These are phyloP conservation scores for Periconia sp. DNA, from an alignment of 2,329 filamentous ascomycete genomes.

Conservation along the genomic window DNA sequence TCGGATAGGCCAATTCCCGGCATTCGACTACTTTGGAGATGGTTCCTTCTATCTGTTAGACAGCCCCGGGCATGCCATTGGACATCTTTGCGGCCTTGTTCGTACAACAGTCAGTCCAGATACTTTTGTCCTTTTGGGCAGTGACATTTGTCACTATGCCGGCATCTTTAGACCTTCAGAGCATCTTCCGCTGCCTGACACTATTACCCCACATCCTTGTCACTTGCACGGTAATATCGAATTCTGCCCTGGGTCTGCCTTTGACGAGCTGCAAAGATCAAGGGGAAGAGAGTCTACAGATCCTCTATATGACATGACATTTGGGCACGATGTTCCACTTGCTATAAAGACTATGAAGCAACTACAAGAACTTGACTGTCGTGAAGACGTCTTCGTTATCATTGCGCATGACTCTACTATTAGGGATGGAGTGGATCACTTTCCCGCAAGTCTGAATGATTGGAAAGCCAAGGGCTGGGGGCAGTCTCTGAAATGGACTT, in stretches of 20 bases:
- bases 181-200: conserved; percentile 24
- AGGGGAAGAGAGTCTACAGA: too few species aligned
- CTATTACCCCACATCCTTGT: conserved; percentile 26
- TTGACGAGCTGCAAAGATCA: too few species aligned
- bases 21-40: conserved; percentile 62
- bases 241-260: too few species aligned
- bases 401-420: conserved; percentile 36
- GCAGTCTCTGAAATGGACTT: conserved; percentile 28
- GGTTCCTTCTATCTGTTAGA: conserved; percentile 63
- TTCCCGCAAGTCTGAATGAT: conserved; percentile 27
- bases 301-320: too few species aligned
- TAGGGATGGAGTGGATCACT: conserved; percentile 28
- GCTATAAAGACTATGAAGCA: conserved; percentile 23
- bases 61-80: conserved; percentile 59
- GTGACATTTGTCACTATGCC: conserved; percentile 32
- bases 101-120: conserved; percentile 38
- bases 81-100: conserved; percentile 59
- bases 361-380: conserved; percentile 29
- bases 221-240: too few species aligned
- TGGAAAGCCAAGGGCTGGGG: conserved; percentile 35
- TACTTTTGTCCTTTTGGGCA: conserved; percentile 36
- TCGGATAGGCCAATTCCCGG: conserved; percentile 55
- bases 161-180: conserved; percentile 33
- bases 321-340: too few species aligned
- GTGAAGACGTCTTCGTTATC: conserved; percentile 30